phyloP scores from a whole-genome alignment of 352 stramenopile genomes.

The Aphanomyces cochlioides region DNA sequence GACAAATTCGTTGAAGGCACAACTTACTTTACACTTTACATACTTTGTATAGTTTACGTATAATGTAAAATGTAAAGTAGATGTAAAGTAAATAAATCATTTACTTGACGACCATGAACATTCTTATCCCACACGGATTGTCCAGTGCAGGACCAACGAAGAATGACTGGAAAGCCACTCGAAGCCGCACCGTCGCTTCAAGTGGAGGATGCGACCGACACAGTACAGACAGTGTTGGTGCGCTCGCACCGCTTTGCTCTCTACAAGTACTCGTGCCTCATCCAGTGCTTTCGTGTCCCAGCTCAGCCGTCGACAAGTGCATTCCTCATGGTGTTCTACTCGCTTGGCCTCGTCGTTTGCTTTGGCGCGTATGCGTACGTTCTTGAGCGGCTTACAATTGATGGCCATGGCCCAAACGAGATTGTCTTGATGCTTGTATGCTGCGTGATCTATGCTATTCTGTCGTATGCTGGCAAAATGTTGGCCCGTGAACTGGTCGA shows the following conservation, averaged over 20 bases:
- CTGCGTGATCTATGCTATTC: conserved; percentile 69
- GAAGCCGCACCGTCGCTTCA: not conserved
- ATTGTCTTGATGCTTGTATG: conserved; percentile 85
- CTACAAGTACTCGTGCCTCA: conserved; percentile 26
- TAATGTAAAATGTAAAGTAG: too few relatives aligned
- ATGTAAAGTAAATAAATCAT: too few relatives aligned
- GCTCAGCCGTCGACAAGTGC: conserved; percentile 2
- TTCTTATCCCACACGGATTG: too few relatives aligned
- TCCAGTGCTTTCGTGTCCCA: conserved; percentile 28
- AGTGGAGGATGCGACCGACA: too few relatives aligned
- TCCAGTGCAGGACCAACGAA: too few relatives aligned
- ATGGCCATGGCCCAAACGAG: conserved; percentile 77
- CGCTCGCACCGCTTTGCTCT: conserved; percentile 15
- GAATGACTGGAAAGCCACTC: not conserved
- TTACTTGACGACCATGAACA: too few relatives aligned
- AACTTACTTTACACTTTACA: too few relatives aligned
- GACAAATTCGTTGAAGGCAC: too few relatives aligned
- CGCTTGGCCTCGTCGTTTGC: conserved; percentile 71
- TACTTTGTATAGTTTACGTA: too few relatives aligned
- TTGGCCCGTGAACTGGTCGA: conserved; percentile 47
- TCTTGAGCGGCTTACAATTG: conserved; percentile 82
- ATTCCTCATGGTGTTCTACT: conserved; percentile 39
- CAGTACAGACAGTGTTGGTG: not conserved
- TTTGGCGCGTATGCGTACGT: conserved; percentile 86
- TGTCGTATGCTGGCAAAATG: conserved; percentile 63